Percentiles rank a stretch among this genome's conserved stretches.
phyloP scores from a whole-genome alignment of 2,329 filamentous ascomycete species.

The Ophiostoma piceae region DNA sequence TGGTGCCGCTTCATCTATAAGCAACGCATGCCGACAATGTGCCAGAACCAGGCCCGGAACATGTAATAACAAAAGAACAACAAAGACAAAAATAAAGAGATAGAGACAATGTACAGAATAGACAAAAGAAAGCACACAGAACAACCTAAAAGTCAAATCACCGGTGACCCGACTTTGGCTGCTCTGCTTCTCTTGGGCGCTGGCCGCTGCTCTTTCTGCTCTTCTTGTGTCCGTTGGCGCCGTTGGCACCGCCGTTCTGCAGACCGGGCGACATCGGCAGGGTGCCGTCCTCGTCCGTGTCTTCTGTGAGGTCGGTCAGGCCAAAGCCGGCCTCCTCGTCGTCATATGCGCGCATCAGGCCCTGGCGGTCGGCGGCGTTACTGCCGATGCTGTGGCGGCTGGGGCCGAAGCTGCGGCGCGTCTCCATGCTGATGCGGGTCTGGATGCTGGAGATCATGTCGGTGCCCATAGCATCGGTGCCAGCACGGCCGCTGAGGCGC shows the following conservation, averaged over 20 bases:
- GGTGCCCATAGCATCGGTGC: constrained; percentile 76
- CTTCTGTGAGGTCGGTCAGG: constrained; percentile 71
- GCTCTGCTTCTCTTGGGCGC: constrained; percentile 16
- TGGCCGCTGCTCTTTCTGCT: constrained; percentile 26
- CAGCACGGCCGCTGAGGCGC: constrained; percentile 51
- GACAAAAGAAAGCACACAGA: not conserved
- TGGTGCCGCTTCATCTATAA: not conserved
- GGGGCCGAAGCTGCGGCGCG: constrained; percentile 60
- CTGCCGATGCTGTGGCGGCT: constrained; percentile 60
- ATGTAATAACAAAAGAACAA: not conserved
- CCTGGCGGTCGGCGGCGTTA: constrained; percentile 66
- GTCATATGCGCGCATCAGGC: constrained; percentile 84
- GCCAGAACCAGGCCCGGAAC: constrained; percentile 17
- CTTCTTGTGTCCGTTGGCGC: constrained; percentile 33
- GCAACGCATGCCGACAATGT: constrained; percentile 13
- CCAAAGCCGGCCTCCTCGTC: constrained; percentile 74
- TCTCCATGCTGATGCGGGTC: constrained; percentile 90
- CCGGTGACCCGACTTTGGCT: constrained; percentile 22
- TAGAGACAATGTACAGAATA: not conserved
- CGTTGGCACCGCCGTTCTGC: constrained; percentile 39
- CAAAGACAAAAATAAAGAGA: not conserved
- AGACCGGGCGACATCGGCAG: constrained; percentile 37
- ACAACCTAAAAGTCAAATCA: not conserved
- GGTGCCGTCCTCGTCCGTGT: constrained; percentile 59
- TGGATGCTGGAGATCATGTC: constrained; percentile 86